These are phyloP conservation scores for Pterula multifida DNA, from an alignment of 1,284 basidiomycete genomes.

Conservation along the genomic window DNA sequence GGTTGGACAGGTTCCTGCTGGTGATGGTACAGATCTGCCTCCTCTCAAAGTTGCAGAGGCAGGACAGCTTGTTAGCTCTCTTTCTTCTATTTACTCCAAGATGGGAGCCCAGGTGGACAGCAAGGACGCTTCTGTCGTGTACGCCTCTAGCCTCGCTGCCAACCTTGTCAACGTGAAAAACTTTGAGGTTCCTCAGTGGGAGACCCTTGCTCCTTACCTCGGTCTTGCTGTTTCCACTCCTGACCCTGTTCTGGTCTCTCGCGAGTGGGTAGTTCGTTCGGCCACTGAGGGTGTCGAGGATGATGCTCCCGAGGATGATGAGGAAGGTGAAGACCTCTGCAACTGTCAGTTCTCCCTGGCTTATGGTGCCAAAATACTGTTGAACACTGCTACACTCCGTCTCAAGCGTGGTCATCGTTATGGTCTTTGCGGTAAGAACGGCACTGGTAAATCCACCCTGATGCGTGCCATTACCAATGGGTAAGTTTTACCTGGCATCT, in stretches of 20 bases:
- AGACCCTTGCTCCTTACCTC: slow-evolving; percentile 70
- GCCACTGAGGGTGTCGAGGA: slow-evolving; percentile 69
- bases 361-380: slow-evolving; percentile 96
- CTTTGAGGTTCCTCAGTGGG: slow-evolving; percentile 87
- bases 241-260: slow-evolving; percentile 59
- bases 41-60: slow-evolving; percentile 69
- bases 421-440: slow-evolving; percentile 96
- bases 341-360: slow-evolving; percentile 97
- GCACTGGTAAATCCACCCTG: slow-evolving; percentile 96
- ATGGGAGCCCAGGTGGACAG: slow-evolving; percentile 49
- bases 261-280: slow-evolving; percentile 83
- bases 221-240: slow-evolving; percentile 53
- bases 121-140: slow-evolving; percentile 52
- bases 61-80: slow-evolving; percentile 48
- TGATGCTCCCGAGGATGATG: slow-evolving; percentile 75
- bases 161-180: slow-evolving; percentile 85
- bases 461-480: slow-evolving; percentile 94
- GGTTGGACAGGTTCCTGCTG: slow-evolving; percentile 78
- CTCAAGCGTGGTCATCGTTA: slow-evolving; percentile 98
- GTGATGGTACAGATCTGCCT: slow-evolving; percentile 84
- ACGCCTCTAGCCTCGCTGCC: slow-evolving; percentile 71
- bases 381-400: slow-evolving; percentile 92
- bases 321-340: slow-evolving; percentile 95
- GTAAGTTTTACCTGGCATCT: slow-evolving; percentile 15
- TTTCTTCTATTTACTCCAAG: slow-evolving; percentile 79